Conservation (phyloP, 176 grass and related monocot species). For the barley (Hordeum vulgare) region MorexV3_pseudomolecules_assembly NC_058522.1:7725801-7726300, state of each 20-base stretch:
- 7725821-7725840: too few species aligned
- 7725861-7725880: too few species aligned
- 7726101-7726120: not conserved
- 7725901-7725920: too few species aligned
- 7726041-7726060: conserved; percentile 1
- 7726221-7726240: conserved; percentile 36
- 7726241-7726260: conserved; percentile 43
- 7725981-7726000: too few species aligned
- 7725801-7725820: too few species aligned
- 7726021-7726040: too few species aligned
- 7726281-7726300: conserved; percentile 23
- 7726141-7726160: not conserved
- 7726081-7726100: not conserved
- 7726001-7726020: too few species aligned
- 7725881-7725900: too few species aligned
- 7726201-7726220: conserved; percentile 22
- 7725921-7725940: too few species aligned
- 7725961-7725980: too few species aligned
- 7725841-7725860: too few species aligned
- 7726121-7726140: not conserved
- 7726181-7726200: not conserved
- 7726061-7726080: not conserved
- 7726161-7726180: not conserved
- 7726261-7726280: conserved; percentile 43
- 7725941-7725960: too few species aligned